A percentile compares a stretch with the other conserved stretches of the same genome.
phyloP scores from a whole-genome alignment of 2,329 filamentous ascomycete species.

The Aspergillus luchuensis region DNA sequence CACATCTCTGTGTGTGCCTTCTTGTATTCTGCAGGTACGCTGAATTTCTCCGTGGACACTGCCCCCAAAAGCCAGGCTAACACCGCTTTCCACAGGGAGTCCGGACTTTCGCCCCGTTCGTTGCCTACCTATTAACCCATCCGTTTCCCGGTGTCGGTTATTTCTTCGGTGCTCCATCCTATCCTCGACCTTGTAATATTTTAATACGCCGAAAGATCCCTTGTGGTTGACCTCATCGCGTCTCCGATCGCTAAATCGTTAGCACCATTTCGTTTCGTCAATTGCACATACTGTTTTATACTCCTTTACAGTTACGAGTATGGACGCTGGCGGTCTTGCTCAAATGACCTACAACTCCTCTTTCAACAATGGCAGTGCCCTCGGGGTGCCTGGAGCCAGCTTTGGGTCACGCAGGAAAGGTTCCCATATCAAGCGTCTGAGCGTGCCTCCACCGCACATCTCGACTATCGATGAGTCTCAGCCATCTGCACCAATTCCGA shows the following conservation, averaged over 20 bases:
- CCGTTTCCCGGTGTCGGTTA: slow-evolving; percentile 13
- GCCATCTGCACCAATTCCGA: slow-evolving; percentile 69
- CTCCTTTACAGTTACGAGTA: slow-evolving; percentile 40
- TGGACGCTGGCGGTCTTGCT: slow-evolving; percentile 99
- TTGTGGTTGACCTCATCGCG: slow-evolving; percentile 14
- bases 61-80: slow-evolving; percentile 13
- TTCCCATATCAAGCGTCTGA: slow-evolving; percentile 85
- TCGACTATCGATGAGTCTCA: slow-evolving; percentile 65
- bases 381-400: slow-evolving; percentile 75
- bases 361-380: slow-evolving; percentile 64
- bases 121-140: slow-evolving; percentile 21
- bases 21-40: slow-evolving; percentile 21
- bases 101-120: slow-evolving; percentile 11
- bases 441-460: slow-evolving; percentile 73
- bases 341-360: slow-evolving; percentile 92
- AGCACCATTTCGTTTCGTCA: slow-evolving; percentile 17
- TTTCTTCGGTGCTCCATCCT: slow-evolving; percentile 19
- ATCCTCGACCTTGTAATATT: slow-evolving; percentile 32
- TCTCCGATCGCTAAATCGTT: slow-evolving; percentile 27
- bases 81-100: slow-evolving; percentile 1
- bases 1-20: slow-evolving; percentile 12
- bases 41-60: not conserved
- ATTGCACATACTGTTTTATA: slow-evolving; percentile 35
- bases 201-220: slow-evolving; percentile 29
- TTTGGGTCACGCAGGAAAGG: slow-evolving; percentile 85